Evolutionary conservation across 768 basidiomycete genomes (phyloP), one percentile per base, ranked within the genome.

Genomic region (Leccinum fibrillosum): DNA sequence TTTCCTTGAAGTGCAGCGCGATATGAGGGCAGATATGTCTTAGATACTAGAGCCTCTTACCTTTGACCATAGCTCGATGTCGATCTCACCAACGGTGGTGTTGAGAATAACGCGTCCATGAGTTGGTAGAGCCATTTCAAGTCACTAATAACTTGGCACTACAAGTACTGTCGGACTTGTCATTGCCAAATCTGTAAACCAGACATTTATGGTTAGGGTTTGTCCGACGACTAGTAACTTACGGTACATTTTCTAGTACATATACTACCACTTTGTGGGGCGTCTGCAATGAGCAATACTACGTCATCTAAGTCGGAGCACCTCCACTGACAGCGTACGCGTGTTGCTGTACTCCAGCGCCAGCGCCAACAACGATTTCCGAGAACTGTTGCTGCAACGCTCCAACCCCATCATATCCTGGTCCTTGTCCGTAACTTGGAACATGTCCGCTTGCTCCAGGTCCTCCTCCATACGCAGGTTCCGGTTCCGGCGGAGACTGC

Each of bases 41-140:
- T 13, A 2, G 11, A 49, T 11, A 30, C 2, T 30, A 56, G n/a
- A 49, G n/a, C 19, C 25, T 53, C 35, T 26, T 54, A 90, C 91
- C 79, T 92, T 96, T 15, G 93, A 85, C 94, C 93, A 98, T 53
- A 96, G 77, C 68, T 97, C 94, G 25, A 97, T 86, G 64, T 96
- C 88, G 23, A 89, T 81, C 75, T 95, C 87, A 57, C 94, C 94
- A 12, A 81, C 89, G 1, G 93, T 95, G 0, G 94, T 97, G 52
- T 93, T 86, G 52, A 98, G 76, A 39, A 96, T 85, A 42, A 96
- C 90, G 57, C 90, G 85, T 49, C 92, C 94, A 58, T 86, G 81
- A 2, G 93, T 94, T 21, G 92, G 91, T 32, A 94, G 80, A 34
- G 90, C 87, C 92, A 93, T 92, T 28, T 26, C 59, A 25, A 55